Conservation (phyloP, 306 rosid species). For the Trifolium subterraneum region DNA sequence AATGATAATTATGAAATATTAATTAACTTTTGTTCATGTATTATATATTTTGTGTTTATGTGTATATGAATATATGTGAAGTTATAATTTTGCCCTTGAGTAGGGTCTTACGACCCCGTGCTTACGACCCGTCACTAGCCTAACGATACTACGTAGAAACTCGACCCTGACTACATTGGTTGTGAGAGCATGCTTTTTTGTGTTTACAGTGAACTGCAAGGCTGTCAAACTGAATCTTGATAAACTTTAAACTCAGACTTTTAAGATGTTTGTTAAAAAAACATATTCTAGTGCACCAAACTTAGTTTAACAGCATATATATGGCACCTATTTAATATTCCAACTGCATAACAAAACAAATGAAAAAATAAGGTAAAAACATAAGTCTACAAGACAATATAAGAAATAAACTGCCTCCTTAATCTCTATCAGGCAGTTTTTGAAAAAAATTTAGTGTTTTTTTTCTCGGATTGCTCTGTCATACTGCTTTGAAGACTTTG, state of each 20-base stretch:
- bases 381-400: background rate
- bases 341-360: slow-evolving; percentile 16
- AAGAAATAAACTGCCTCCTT: background rate
- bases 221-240: slow-evolving; percentile 28
- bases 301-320: slow-evolving; percentile 22
- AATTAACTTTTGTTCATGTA: too few relatives aligned
- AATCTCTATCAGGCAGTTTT: slow-evolving; percentile 12
- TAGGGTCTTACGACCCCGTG: too few relatives aligned
- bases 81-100: too few relatives aligned
- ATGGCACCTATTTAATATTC: slow-evolving; percentile 9
- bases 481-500: slow-evolving; percentile 25
- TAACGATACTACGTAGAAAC: too few relatives aligned
- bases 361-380: slow-evolving; percentile 1
- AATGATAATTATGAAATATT: too few relatives aligned
- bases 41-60: too few relatives aligned
- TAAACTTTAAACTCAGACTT: background rate
- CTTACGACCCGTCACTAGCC: too few relatives aligned
- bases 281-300: background rate
- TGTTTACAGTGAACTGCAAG: slow-evolving; percentile 6
- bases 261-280: background rate
- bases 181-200: slow-evolving; percentile 16
- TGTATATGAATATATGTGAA: too few relatives aligned
- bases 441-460: background rate
- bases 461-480: slow-evolving; percentile 22
- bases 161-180: too few relatives aligned